Percentiles rank a stretch among this genome's conserved stretches.
These are phyloP conservation scores for Hammondia hammondi DNA, from an alignment of 169 alveolate genomes.

Conservation along the genomic window DNA sequence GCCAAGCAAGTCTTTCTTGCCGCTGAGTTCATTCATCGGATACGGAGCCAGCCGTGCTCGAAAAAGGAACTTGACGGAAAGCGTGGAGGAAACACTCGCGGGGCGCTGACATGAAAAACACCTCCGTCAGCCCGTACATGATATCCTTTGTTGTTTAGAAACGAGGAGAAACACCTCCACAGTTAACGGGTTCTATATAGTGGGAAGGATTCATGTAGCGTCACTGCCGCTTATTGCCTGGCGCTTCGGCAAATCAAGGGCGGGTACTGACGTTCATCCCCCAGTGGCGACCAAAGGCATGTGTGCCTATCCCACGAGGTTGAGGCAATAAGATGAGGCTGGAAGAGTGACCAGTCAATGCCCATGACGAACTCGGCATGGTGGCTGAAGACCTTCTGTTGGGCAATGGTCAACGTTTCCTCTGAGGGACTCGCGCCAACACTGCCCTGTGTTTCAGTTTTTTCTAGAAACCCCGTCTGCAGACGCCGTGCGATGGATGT, in stretches of 20 bases:
- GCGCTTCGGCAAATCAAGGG: not conserved
- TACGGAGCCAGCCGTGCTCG: no score
- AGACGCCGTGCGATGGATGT: not conserved
- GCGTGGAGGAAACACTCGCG: no score
- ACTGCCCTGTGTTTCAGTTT: not conserved
- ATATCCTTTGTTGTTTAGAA: no score
- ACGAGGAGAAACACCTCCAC: no score
- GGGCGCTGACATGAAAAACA: no score
- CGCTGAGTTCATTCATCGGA: no score
- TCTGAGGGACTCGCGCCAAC: not conserved
- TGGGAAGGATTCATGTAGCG: no score
- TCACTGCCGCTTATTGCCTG: no score
- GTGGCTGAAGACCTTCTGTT: conserved; percentile 31
- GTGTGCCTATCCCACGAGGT: conserved; percentile 68
- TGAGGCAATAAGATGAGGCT: conserved; percentile 40
- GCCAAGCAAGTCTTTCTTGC: no score
- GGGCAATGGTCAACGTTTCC: not conserved
- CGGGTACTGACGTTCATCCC: not conserved
- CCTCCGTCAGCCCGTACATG: no score
- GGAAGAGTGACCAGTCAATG: conserved; percentile 61
- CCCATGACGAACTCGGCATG: conserved; percentile 69
- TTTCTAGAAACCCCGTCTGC: not conserved
- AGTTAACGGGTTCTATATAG: no score
- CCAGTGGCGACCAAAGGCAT: conserved; percentile 48
- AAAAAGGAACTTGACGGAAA: no score